phyloP scores from a whole-genome alignment of 2,329 filamentous ascomycete genomes.

The Spiromastix sp. region DNA sequence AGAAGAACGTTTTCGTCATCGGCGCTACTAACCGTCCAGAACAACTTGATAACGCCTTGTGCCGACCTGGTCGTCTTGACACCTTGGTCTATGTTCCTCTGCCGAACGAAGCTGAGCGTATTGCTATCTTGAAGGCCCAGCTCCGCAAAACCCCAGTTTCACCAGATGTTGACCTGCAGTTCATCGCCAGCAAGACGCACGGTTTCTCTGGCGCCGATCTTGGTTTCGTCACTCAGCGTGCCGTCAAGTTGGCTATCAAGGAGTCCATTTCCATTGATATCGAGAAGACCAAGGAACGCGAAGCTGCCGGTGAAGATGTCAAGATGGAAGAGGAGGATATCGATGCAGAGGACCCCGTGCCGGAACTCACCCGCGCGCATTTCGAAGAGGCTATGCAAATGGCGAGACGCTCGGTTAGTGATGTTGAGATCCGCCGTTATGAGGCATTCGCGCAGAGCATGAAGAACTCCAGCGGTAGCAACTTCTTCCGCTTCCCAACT shows the following conservation, averaged over 20 bases:
- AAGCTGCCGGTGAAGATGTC: conserved; percentile 64
- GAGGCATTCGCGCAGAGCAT: conserved; percentile 98
- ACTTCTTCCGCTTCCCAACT: conserved; percentile 93
- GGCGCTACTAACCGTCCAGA: conserved; percentile 97
- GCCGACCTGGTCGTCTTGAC: conserved; percentile 96
- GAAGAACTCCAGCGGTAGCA: conserved; percentile 94
- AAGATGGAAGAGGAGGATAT: conserved; percentile 70
- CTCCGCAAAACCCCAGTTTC: conserved; percentile 96
- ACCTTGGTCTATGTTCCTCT: conserved; percentile 97
- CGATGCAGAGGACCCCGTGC: conserved; percentile 77
- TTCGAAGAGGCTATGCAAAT: conserved; percentile 98
- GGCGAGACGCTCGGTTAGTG: conserved; percentile 84
- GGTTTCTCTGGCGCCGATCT: conserved; percentile 99
- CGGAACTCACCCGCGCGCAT: conserved; percentile 88
- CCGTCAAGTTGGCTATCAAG: conserved; percentile 99
- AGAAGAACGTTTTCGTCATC: conserved; percentile 99
- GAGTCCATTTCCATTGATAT: conserved; percentile 85
- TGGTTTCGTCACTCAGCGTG: conserved; percentile 96
- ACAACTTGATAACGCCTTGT: conserved; percentile 94
- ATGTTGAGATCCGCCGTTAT: conserved; percentile 96
- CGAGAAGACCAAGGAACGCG: conserved; percentile 77
- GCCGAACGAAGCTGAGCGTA: conserved; percentile 81
- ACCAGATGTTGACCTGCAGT: conserved; percentile 73
- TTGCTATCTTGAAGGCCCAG: conserved; percentile 85
- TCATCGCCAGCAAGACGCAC: conserved; percentile 93